phyloP scores from a whole-genome alignment of 1,139 yeast genomes.

The Candida gigantensis region DNA sequence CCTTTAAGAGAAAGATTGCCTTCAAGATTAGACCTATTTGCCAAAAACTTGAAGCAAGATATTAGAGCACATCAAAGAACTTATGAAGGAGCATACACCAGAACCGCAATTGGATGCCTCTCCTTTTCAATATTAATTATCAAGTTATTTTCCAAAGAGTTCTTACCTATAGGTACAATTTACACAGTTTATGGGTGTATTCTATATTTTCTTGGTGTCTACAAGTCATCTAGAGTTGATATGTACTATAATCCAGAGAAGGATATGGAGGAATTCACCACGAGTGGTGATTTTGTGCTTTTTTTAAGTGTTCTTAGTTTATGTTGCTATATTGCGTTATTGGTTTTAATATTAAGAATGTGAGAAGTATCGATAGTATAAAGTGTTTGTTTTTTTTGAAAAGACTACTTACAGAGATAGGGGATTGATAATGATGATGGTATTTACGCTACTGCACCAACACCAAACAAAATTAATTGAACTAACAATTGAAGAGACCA shows the following conservation, averaged over 20 bases:
- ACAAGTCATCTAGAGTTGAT: conserved; percentile 47
- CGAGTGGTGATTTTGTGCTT: conserved; percentile 53
- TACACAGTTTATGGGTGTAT: conserved; percentile 54
- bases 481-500: conserved; percentile 89
- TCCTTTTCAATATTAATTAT: conserved; percentile 50
- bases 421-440: not conserved
- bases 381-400: no score
- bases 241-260: conserved; percentile 45
- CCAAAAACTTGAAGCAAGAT: conserved; percentile 47
- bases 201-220: conserved; percentile 49
- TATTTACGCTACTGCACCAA: conserved; percentile 50
- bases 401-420: conserved; percentile 5
- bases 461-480: conserved; percentile 78
- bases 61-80: conserved; percentile 63
- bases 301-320: conserved; percentile 45
- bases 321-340: conserved; percentile 45
- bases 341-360: conserved; percentile 43
- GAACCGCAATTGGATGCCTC: conserved; percentile 52
- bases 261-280: conserved; percentile 43
- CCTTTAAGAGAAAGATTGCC: conserved; percentile 26
- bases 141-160: conserved; percentile 54
- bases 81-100: conserved; percentile 60
- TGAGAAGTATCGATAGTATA: no score
- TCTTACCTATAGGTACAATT: conserved; percentile 53
- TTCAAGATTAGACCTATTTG: conserved; percentile 35